Percentiles rank a stretch among this genome's conserved stretches.
Evolutionary conservation across 1,284 basidiomycete species (phyloP).

Genomic region (Ceratobasidium sp.): DNA sequence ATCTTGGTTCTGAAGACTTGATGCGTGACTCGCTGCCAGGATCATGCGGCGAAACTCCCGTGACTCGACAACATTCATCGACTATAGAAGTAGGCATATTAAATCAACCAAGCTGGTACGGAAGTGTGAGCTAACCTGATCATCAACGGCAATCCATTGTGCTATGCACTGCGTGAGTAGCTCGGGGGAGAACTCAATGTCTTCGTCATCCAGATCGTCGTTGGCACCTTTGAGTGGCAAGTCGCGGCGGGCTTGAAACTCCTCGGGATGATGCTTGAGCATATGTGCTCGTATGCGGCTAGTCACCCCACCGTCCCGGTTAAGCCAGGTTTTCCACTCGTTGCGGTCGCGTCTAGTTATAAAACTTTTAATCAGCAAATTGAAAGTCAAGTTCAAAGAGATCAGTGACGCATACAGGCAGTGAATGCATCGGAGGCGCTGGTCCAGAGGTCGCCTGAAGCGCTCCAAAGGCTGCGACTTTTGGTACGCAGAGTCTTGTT

Average conservation of each 20-base stretch:
- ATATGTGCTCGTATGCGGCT: constrained; percentile 17
- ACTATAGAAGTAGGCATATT: constrained; percentile 1
- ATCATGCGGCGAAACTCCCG: constrained; percentile 4
- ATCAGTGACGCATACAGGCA: constrained; percentile 21
- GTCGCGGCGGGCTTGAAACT: not conserved
- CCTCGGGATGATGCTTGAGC: not conserved
- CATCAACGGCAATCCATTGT: constrained; percentile 10
- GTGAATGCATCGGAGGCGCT: constrained; percentile 1
- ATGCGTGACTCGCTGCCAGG: not conserved
- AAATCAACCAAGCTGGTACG: not conserved
- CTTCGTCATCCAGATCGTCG: not conserved
- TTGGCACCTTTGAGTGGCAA: too few relatives aligned
- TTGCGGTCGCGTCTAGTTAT: not conserved
- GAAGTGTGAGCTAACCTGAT: not conserved
- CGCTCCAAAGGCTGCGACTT: not conserved
- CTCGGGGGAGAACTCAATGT: constrained; percentile 4
- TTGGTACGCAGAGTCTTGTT: not conserved
- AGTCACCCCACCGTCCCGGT: constrained; percentile 7
- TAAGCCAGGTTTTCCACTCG: not conserved
- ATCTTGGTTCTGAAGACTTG: constrained; percentile 6
- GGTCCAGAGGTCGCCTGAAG: not conserved
- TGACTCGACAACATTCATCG: constrained; percentile 24
- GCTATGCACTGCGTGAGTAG: not conserved
- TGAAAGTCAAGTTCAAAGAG: not conserved
- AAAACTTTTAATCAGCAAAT: not conserved